Conservation (phyloP, 1,284 basidiomycete genomes). For the Inonotus hispidus region DNA sequence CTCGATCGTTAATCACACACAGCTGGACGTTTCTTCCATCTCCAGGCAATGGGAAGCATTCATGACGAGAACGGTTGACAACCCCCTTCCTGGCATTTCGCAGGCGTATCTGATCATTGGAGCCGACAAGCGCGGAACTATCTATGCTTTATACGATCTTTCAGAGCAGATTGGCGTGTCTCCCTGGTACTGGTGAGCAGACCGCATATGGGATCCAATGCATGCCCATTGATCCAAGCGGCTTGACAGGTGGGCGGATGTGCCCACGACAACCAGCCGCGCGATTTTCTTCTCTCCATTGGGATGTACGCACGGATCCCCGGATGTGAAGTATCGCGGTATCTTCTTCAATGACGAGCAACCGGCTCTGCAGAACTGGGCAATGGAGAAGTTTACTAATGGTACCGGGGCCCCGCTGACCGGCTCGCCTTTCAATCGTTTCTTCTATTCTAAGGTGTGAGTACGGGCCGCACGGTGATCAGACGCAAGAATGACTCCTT, state of each 20-base stretch:
- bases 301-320: conserved; percentile 58
- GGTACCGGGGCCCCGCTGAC: conserved; percentile 47
- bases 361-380: conserved; percentile 50
- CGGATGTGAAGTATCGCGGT: conserved; percentile 67
- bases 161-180: conserved; percentile 70
- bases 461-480: background rate
- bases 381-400: conserved; percentile 60
- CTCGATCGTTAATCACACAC: conserved; percentile 44
- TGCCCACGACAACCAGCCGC: conserved; percentile 43
- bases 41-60: conserved; percentile 64
- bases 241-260: conserved; percentile 53
- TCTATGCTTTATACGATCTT: conserved; percentile 64
- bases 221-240: background rate
- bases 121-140: conserved; percentile 61
- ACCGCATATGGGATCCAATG: background rate
- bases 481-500: background rate
- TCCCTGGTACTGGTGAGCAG: conserved; percentile 58
- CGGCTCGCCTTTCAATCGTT: conserved; percentile 54
- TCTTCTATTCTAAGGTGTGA: conserved; percentile 55
- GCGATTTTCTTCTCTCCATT: conserved; percentile 43
- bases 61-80: conserved; percentile 43
- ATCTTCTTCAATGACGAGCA: conserved; percentile 65
- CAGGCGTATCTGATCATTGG: conserved; percentile 64
- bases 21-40: conserved; percentile 50
- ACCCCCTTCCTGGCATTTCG: conserved; percentile 52